Evolutionary conservation across 176 grass and related monocot species (phyloP).

Genomic region (Leersia perrieri): DNA sequence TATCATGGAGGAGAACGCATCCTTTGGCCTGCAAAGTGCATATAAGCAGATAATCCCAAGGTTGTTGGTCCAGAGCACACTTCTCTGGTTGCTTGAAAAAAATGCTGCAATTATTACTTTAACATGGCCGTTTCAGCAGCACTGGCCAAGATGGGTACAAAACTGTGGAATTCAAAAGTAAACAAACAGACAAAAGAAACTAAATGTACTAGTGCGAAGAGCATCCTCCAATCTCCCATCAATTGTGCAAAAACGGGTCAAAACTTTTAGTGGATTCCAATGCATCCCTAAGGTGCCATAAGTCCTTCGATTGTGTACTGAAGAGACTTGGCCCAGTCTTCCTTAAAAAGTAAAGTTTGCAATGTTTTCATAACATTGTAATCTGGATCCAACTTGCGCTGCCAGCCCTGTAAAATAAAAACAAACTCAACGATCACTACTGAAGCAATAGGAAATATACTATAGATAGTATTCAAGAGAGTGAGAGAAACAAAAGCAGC

Average conservation of each 20-base stretch:
- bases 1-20: conserved; percentile 19
- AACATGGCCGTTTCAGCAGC: conserved; percentile 27
- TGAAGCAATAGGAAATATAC: not conserved
- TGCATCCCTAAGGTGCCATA: conserved; percentile 54
- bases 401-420: conserved; percentile 71
- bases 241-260: conserved; percentile 28
- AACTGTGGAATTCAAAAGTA: conserved; percentile 20
- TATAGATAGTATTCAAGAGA: not conserved
- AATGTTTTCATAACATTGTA: conserved; percentile 98
- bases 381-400: conserved; percentile 94
- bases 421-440: not conserved
- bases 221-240: conserved; percentile 18
- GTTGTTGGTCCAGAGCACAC: conserved; percentile 9
- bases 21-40: conserved; percentile 19
- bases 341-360: conserved; percentile 77
- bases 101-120: conserved; percentile 44
- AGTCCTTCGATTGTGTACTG: conserved; percentile 95
- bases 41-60: conserved; percentile 3
- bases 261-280: conserved; percentile 38
- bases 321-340: conserved; percentile 87
- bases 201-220: conserved; percentile 19
- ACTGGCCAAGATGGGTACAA: conserved; percentile 21
- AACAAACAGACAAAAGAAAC: conserved; percentile 7
- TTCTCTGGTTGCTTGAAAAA: conserved; percentile 30
- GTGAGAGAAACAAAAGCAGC: not conserved